These are phyloP conservation scores for Solanum pinnatisectum DNA, from an alignment of 257 asterid species.

Conservation along the genomic window DNA sequence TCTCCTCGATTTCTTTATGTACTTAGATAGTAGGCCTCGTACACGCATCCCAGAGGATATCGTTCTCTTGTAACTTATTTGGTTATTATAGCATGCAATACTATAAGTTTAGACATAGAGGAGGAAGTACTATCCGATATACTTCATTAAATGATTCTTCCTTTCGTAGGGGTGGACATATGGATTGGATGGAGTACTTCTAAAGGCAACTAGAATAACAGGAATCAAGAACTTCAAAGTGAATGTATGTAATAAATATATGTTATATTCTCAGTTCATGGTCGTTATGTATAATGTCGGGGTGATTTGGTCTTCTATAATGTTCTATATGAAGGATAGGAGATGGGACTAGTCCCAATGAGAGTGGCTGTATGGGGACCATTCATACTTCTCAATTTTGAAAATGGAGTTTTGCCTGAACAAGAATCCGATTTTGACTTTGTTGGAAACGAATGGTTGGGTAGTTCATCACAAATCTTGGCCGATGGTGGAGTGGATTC, in stretches of 20 bases:
- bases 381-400: slow-evolving; percentile 56
- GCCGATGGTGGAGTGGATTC: slow-evolving; percentile 47
- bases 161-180: slow-evolving; percentile 77
- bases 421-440: slow-evolving; percentile 17
- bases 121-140: background rate
- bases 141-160: background rate
- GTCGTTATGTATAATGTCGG: background rate
- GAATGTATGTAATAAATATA: slow-evolving; percentile 33
- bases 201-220: slow-evolving; percentile 55
- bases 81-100: background rate
- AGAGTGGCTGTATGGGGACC: slow-evolving; percentile 78
- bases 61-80: background rate
- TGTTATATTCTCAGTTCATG: background rate
- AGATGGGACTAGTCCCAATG: slow-evolving; percentile 71
- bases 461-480: slow-evolving; percentile 52
- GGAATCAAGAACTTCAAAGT: slow-evolving; percentile 75
- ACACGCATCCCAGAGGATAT: background rate
- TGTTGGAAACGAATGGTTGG: slow-evolving; percentile 68
- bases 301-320: background rate
- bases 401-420: slow-evolving; percentile 14
- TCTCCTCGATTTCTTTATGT: background rate
- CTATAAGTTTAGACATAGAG: background rate
- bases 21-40: background rate
- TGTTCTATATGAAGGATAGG: slow-evolving; percentile 34
- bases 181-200: slow-evolving; percentile 68